These are phyloP conservation scores for Asterophora lycoperdoides DNA, from an alignment of 768 basidiomycete genomes.

Conservation along the genomic window DNA sequence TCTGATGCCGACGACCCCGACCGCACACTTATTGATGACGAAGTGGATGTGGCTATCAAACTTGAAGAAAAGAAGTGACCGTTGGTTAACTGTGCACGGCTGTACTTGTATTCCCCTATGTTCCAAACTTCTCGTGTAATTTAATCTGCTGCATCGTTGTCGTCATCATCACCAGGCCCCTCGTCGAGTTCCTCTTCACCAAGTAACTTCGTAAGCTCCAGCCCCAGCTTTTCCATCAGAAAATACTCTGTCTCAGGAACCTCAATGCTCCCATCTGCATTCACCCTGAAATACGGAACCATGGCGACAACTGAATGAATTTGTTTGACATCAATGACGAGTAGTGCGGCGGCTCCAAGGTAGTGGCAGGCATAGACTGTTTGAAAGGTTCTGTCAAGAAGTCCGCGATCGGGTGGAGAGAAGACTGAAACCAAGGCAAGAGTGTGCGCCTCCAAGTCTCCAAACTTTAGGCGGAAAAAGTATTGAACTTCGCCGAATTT, in stretches of 20 bases:
- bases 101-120: too few species aligned
- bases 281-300: slow-evolving; percentile 4
- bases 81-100: too few species aligned
- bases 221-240: slow-evolving; percentile 4
- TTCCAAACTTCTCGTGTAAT: too few species aligned
- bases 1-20: too few species aligned
- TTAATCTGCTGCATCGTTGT: too few species aligned
- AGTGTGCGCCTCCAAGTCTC: neutral
- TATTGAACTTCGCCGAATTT: neutral
- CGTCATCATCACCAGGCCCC: neutral
- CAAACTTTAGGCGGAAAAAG: slow-evolving; percentile 3
- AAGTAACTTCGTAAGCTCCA: neutral
- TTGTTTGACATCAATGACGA: neutral
- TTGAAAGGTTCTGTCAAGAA: neutral
- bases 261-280: too few species aligned
- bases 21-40: too few species aligned
- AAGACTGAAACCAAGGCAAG: slow-evolving; percentile 6
- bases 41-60: too few species aligned
- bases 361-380: slow-evolving; percentile 2
- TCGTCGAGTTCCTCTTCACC: neutral
- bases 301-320: slow-evolving; percentile 9
- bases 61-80: too few species aligned
- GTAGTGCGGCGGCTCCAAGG: neutral
- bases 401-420: neutral
- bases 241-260: neutral